Conservation (phyloP, 1,284 basidiomycete genomes). For the Marasmius sp. region DNA sequence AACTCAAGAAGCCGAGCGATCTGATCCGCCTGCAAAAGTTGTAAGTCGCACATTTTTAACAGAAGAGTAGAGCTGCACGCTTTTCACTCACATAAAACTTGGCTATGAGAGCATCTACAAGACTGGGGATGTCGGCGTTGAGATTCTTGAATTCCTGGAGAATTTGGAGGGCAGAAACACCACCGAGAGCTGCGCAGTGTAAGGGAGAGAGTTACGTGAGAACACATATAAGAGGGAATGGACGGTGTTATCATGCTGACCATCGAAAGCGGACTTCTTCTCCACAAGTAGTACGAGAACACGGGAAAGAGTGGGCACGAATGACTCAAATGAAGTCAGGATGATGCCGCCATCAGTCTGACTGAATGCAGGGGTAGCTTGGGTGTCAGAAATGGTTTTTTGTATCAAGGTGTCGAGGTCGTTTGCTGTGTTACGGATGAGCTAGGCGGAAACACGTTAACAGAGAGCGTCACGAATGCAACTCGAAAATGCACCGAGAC, state of each 20-base stretch:
- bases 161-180: conserved; percentile 24
- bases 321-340: too few relatives aligned
- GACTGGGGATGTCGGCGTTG: conserved; percentile 11
- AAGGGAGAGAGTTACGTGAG: not conserved
- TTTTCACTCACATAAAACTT: conserved; percentile 18
- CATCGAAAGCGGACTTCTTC: conserved; percentile 19
- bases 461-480: too few relatives aligned
- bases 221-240: not conserved
- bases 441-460: too few relatives aligned
- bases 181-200: conserved; percentile 16
- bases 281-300: too few relatives aligned
- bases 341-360: too few relatives aligned
- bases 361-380: too few relatives aligned
- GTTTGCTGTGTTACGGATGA: too few relatives aligned
- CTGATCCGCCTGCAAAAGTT: not conserved
- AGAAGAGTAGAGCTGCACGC: not conserved
- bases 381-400: too few relatives aligned
- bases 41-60: not conserved
- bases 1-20: not conserved
- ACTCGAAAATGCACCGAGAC: too few relatives aligned
- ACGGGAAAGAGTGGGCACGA: too few relatives aligned
- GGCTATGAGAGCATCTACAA: conserved; percentile 20
- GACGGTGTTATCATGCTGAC: not conserved
- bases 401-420: too few relatives aligned
- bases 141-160: conserved; percentile 23